These are phyloP conservation scores for Exophiala spinifera DNA, from an alignment of 2,329 filamentous ascomycete species.

Conservation along the genomic window DNA sequence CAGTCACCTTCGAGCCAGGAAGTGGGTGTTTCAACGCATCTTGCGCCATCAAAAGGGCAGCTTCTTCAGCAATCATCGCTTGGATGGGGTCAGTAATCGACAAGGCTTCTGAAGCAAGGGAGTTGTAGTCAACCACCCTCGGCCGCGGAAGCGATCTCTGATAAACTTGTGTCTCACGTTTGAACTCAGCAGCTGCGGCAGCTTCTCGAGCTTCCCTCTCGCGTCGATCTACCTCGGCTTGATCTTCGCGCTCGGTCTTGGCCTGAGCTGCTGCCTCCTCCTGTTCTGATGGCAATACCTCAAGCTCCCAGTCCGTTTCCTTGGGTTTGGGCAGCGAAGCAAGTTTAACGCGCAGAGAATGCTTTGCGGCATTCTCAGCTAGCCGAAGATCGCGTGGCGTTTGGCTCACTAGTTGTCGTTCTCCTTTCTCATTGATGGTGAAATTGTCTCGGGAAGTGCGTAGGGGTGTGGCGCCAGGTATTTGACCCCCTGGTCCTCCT, in stretches of 20 bases:
- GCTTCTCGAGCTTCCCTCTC: slow-evolving; percentile 62
- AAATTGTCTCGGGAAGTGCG: slow-evolving; percentile 86
- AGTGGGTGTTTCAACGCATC: slow-evolving; percentile 74
- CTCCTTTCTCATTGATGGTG: slow-evolving; percentile 71
- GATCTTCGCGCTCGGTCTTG: slow-evolving; percentile 49
- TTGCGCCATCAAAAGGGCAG: slow-evolving; percentile 73
- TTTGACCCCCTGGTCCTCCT: slow-evolving; percentile 58
- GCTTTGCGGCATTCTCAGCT: slow-evolving; percentile 65
- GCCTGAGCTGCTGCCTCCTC: slow-evolving; percentile 57
- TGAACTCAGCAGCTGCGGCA: slow-evolving; percentile 66
- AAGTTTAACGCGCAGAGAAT: slow-evolving; percentile 62
- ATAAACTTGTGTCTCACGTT: slow-evolving; percentile 84
- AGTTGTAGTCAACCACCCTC: slow-evolving; percentile 65
- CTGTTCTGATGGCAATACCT: slow-evolving; percentile 74
- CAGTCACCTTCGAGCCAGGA: slow-evolving; percentile 63
- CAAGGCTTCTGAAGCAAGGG: slow-evolving; percentile 63
- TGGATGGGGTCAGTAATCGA: slow-evolving; percentile 62
- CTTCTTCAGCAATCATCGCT: slow-evolving; percentile 70
- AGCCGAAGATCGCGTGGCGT: slow-evolving; percentile 75
- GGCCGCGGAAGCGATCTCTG: slow-evolving; percentile 80
- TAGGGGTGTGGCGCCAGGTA: slow-evolving; percentile 76
- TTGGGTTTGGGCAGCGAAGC: slow-evolving; percentile 86
- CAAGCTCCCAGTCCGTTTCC: slow-evolving; percentile 89
- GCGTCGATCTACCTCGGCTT: slow-evolving; percentile 72
- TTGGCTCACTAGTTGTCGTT: slow-evolving; percentile 64